phyloP scores from a whole-genome alignment of 2,329 filamentous ascomycete genomes.

The Microdochium trichocladiopsis region DNA sequence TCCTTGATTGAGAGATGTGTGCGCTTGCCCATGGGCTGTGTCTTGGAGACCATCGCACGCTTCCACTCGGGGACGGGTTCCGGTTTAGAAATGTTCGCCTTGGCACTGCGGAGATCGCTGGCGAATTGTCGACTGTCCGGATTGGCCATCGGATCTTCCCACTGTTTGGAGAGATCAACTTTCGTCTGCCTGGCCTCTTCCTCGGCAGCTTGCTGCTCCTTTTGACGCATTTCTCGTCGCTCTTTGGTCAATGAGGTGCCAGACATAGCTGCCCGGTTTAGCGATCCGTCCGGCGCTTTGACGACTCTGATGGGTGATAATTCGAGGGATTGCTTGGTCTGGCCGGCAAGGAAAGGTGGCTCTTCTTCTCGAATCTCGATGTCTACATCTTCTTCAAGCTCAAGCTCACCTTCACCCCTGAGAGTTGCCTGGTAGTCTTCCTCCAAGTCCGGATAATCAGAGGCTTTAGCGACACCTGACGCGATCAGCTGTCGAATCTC shows the following conservation, averaged over 20 bases:
- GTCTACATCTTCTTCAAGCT: slow-evolving; percentile 93
- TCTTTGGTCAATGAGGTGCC: slow-evolving; percentile 86
- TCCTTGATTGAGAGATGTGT: slow-evolving; percentile 92
- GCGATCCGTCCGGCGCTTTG: slow-evolving; percentile 95
- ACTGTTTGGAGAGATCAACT: slow-evolving; percentile 81
- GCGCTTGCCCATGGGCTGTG: slow-evolving; percentile 75
- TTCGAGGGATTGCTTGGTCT: slow-evolving; percentile 94
- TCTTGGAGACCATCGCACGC: slow-evolving; percentile 69
- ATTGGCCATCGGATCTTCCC: slow-evolving; percentile 94
- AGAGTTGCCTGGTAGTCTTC: slow-evolving; percentile 88
- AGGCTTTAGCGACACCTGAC: slow-evolving; percentile 85
- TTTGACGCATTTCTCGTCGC: slow-evolving; percentile 78
- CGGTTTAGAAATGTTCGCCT: slow-evolving; percentile 47
- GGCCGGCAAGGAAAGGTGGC: slow-evolving; percentile 88
- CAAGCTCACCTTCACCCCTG: slow-evolving; percentile 78
- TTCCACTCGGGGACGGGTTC: slow-evolving; percentile 91
- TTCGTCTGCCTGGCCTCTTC: slow-evolving; percentile 53
- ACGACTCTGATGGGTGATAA: slow-evolving; percentile 93
- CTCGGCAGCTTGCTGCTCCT: slow-evolving; percentile 73
- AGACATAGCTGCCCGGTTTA: slow-evolving; percentile 94
- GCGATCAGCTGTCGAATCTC: slow-evolving; percentile 96
- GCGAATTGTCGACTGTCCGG: slow-evolving; percentile 85
- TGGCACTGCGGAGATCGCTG: slow-evolving; percentile 68
- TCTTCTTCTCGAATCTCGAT: slow-evolving; percentile 97
- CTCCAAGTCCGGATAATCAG: slow-evolving; percentile 90